These are phyloP conservation scores for Aspergillus udagawae DNA, from an alignment of 2,329 filamentous ascomycete species.

Conservation along the genomic window DNA sequence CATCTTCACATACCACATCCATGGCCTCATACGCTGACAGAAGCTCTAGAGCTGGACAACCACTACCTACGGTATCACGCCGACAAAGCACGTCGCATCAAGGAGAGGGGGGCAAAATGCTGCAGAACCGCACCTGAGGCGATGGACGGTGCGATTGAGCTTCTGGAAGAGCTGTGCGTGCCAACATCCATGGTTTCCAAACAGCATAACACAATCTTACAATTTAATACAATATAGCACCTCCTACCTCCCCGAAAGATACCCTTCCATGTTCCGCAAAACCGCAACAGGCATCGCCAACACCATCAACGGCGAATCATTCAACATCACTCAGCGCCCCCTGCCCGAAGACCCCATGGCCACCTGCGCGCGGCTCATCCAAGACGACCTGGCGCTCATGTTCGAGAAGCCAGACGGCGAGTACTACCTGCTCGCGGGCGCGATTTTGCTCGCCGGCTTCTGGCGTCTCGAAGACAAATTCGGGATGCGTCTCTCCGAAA, in stretches of 20 bases:
- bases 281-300: conserved; percentile 67
- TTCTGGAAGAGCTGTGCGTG: conserved; percentile 65
- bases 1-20: background rate
- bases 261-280: conserved; percentile 65
- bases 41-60: conserved; percentile 66
- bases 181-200: background rate
- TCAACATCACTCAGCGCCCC: conserved; percentile 63
- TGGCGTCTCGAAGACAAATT: conserved; percentile 79
- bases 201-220: conserved; percentile 2
- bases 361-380: conserved; percentile 66
- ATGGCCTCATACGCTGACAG: background rate
- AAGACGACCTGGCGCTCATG: conserved; percentile 84
- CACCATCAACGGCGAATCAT: conserved; percentile 64
- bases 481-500: conserved; percentile 72
- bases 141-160: conserved; percentile 67
- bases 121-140: conserved; percentile 66
- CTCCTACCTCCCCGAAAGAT: conserved; percentile 68
- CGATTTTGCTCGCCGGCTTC: conserved; percentile 74
- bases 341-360: conserved; percentile 75
- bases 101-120: conserved; percentile 63
- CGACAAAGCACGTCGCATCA: conserved; percentile 65
- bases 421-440: conserved; percentile 75
- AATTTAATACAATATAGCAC: conserved; percentile 23
- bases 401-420: conserved; percentile 70
- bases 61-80: conserved; percentile 69